A percentile compares a stretch with the other conserved stretches of the same genome.
Conservation (phyloP, 768 basidiomycete species). For the Lepiota brunneoincarnata region DNA sequence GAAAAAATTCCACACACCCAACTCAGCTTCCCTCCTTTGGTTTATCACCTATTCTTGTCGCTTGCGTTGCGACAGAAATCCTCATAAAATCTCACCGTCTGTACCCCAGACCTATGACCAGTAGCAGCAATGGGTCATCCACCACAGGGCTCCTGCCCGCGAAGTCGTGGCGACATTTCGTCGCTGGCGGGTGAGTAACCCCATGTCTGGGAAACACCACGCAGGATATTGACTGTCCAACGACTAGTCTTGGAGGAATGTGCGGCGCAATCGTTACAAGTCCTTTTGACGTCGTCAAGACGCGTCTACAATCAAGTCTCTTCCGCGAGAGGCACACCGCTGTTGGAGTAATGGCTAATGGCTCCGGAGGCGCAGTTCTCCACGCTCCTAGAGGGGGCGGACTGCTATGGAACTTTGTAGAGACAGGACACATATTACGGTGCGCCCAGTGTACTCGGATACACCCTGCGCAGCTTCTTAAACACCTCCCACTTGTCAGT, state of each 20-base stretch:
- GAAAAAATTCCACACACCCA: not conserved
- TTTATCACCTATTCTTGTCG: not conserved
- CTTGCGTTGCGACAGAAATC: not conserved
- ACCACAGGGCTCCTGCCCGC: constrained; percentile 27
- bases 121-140: constrained; percentile 3
- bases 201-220: not conserved
- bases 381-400: constrained; percentile 28
- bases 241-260: constrained; percentile 91
- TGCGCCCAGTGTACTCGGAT: constrained; percentile 26
- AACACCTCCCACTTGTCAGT: constrained; percentile 32
- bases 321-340: constrained; percentile 49
- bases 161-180: constrained; percentile 82
- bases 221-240: constrained; percentile 10
- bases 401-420: constrained; percentile 89
- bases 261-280: constrained; percentile 95
- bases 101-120: not conserved
- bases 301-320: constrained; percentile 89
- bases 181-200: constrained; percentile 77
- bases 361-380: constrained; percentile 15
- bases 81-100: not conserved
- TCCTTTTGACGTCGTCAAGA: constrained; percentile 98
- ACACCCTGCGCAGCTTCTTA: not conserved
- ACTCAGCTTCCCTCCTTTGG: not conserved
- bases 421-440: constrained; percentile 90
- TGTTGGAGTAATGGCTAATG: constrained; percentile 35